A percentile compares a stretch with the other conserved stretches of the same genome.
Evolutionary conservation across 2,329 filamentous ascomycete genomes (phyloP).

Genomic region (Moelleriella libera): DNA sequence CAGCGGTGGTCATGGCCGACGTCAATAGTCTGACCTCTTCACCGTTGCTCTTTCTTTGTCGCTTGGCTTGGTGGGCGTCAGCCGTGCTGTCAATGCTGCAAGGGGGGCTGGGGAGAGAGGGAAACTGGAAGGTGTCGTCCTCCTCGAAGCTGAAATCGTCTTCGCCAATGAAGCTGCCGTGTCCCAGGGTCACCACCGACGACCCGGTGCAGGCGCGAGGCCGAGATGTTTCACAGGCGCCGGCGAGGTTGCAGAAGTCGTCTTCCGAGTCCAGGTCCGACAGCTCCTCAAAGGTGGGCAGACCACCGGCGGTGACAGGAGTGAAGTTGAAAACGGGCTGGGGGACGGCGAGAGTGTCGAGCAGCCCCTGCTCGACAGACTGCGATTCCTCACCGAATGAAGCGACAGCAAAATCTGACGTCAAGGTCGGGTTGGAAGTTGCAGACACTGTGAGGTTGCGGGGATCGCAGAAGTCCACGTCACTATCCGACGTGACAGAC

Average conservation of each 20-base stretch:
- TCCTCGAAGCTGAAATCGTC: constrained; percentile 68
- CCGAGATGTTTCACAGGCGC: constrained; percentile 54
- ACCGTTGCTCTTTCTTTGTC: constrained; percentile 40
- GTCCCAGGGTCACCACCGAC: constrained; percentile 52
- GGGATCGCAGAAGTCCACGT: constrained; percentile 82
- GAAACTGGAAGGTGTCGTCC: constrained; percentile 43
- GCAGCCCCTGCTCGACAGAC: constrained; percentile 31
- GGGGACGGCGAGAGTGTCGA: constrained; percentile 25
- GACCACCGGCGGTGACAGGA: constrained; percentile 34
- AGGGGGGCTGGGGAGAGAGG: constrained; percentile 49
- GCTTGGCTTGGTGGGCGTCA: constrained; percentile 41
- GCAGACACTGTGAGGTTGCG: constrained; percentile 68
- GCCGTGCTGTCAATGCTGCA: constrained; percentile 15
- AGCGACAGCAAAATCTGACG: constrained; percentile 51
- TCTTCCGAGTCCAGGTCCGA: constrained; percentile 87
- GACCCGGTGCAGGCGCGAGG: constrained; percentile 54
- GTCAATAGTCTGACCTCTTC: constrained; percentile 15
- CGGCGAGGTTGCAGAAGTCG: constrained; percentile 62
- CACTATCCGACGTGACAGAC: constrained; percentile 52
- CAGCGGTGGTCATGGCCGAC: constrained; percentile 28
- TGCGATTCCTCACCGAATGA: constrained; percentile 48
- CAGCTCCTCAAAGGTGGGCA: constrained; percentile 70
- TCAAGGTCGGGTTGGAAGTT: constrained; percentile 31
- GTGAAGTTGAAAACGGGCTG: constrained; percentile 37
- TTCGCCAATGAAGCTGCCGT: constrained; percentile 64